Evolutionary conservation across 306 rosid genomes (phyloP), one percentile per base, ranked within the genome.

Genomic region (Adenanthera pavonina): DNA sequence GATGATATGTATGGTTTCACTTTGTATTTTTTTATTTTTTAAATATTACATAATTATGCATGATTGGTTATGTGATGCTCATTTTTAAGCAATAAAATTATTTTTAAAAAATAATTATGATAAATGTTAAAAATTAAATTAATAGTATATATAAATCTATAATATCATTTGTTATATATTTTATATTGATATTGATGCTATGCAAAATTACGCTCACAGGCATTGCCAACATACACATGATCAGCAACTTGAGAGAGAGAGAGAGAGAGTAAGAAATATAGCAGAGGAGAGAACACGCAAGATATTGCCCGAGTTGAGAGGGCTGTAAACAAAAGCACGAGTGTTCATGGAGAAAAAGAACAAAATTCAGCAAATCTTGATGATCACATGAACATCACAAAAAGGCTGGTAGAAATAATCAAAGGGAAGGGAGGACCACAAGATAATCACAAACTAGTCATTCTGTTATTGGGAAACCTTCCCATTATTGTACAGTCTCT

Each of bases 391-490:
- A 80, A 36, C 65, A 78, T 80, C 56, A 62, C 62, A 57, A 56
- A 70, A 71, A 61, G 74, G 66, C 75, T 78, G 75, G 75, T 51
- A 36, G 36, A 51, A 74, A 61, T 66, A 70, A 82, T 70, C 66
- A 52, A 56, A 64, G 77, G 34, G 61, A 49, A 36, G 44, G 38
- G 40, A 84, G 91, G 89, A 80, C 85, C 89, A 88, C 87, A 46
- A 12, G 54, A 69, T 69, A 38, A 15, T 35, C 46, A 14, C 67
- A 9, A 77, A 80, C 78, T 61, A 38, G 69, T 51, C 82, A 72
- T 81, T 52, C 59, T 80, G 72, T 76, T 70, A 20, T 19, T 38
- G 53, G 62, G 72, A 78, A 81, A 72, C 43, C 30, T 68, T 48
- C 66, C 83, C 80, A 61, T 83, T 76, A 72, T 74, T 82, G 76